Percentiles rank a stretch among this genome's conserved stretches.
These are phyloP conservation scores for Fraxinus greggii DNA, from an alignment of 305 asterid species.

Conservation along the genomic window DNA sequence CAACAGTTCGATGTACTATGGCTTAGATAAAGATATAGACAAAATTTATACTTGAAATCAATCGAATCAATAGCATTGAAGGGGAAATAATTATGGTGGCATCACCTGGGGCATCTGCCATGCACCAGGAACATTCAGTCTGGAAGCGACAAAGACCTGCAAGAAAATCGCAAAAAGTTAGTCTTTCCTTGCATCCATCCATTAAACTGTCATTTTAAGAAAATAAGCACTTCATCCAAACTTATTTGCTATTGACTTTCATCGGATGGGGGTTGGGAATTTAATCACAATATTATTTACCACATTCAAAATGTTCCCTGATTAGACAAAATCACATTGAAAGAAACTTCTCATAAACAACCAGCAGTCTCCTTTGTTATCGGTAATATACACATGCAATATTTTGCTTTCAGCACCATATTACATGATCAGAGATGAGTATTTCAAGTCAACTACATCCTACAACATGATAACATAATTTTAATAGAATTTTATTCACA, in stretches of 20 bases:
- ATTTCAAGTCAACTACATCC: background rate
- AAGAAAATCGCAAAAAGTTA: conserved; percentile 26
- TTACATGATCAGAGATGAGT: background rate
- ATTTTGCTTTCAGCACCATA: background rate
- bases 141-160: conserved; percentile 95
- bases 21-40: background rate
- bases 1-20: background rate
- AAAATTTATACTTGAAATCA: background rate
- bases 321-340: background rate
- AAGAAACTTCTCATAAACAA: background rate
- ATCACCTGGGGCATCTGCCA: conserved; percentile 99
- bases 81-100: conserved; percentile 2
- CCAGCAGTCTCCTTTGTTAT: background rate
- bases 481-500: background rate
- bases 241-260: background rate
- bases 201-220: background rate
- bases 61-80: background rate
- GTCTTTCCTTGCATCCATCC: background rate
- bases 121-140: conserved; percentile 96
- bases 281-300: background rate
- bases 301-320: background rate
- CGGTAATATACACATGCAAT: background rate
- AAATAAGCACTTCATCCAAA: conserved; percentile 3
- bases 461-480: background rate
- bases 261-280: background rate